Base-by-base conservation (phyloP, 2,329 filamentous ascomycete species). In the Aspergillus floridensis region DNA sequence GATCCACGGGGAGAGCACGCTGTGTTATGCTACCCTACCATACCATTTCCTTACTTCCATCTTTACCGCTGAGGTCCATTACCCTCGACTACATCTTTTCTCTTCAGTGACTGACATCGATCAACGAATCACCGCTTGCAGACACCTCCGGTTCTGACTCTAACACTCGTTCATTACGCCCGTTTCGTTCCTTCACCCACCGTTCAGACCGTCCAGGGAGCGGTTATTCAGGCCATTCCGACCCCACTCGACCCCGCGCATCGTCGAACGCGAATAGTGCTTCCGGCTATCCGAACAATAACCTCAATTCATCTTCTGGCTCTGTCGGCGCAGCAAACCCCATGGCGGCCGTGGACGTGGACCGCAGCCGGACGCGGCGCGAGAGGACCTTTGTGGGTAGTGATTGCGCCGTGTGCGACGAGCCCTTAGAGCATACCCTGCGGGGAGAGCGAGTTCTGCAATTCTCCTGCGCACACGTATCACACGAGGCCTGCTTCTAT, bases 401-500 rank as follows among this genome's bases (percentile, higher is more conserved):
- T 74, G 91, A 96, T 79, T 99, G 95, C 77, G 91, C 93, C 53
- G 93, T 97, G 16, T 99, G 95, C 74, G 95, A 99, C 75, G 95
- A 99, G 78, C 93, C 93, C 3, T 80, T 99, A 63, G 95, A 98
- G 77, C 93, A 98, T 76, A 99, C 92, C 3, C 83, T 99, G 50
- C 90, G 91, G 53, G 95, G 95, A 60, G 95, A 99, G 79, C 88
- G 92, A 66, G 92, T 99, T 62, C 81, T 99, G 56, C 95, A 98
- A 74, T 95, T 99, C 70, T 96, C 93, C 5, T 99, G 95, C 77
- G 86, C 88, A n/a, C 95, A 99, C 77, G 93, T 99, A 61, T 92
- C 93, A 11, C 95, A 99, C 74, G 95, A 98, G 76, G 95, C 93
- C 38, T 99, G 95, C 78, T 98, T 99, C 74, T 98, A 98, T 79